Conservation (phyloP, 345 rosid genomes). For the Eucalyptus sideroxylon region DNA sequence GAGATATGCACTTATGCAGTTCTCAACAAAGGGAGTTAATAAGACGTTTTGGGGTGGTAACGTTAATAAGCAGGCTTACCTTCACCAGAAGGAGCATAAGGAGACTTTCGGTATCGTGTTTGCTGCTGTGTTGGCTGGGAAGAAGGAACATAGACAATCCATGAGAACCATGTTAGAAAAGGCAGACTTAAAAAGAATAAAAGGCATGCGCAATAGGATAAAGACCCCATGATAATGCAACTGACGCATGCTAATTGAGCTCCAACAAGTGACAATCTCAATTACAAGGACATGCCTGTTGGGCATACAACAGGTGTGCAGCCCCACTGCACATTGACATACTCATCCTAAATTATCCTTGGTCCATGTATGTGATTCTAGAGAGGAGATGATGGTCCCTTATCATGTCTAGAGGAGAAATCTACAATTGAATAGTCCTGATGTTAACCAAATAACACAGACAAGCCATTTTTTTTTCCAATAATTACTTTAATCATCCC, state of each 20-base stretch:
- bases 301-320: not conserved
- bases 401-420: not conserved
- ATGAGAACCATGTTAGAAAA: not conserved
- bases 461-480: not conserved
- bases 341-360: not conserved
- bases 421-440: not conserved
- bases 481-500: not conserved
- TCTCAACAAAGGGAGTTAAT: not conserved
- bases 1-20: not conserved
- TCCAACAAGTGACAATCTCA: not conserved
- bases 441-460: not conserved
- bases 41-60: not conserved
- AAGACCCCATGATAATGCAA: not conserved
- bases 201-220: not conserved
- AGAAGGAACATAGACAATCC: not conserved
- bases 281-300: not conserved
- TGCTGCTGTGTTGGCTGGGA: constrained; percentile 93
- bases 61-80: constrained; percentile 18
- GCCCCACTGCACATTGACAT: not conserved
- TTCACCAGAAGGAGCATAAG: constrained; percentile 83
- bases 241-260: not conserved
- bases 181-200: not conserved
- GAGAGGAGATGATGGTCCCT: not conserved
- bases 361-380: not conserved
- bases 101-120: constrained; percentile 92